Conservation (phyloP, 2,329 filamentous ascomycete species). For the Hypoxylon rubiginosum region DNA sequence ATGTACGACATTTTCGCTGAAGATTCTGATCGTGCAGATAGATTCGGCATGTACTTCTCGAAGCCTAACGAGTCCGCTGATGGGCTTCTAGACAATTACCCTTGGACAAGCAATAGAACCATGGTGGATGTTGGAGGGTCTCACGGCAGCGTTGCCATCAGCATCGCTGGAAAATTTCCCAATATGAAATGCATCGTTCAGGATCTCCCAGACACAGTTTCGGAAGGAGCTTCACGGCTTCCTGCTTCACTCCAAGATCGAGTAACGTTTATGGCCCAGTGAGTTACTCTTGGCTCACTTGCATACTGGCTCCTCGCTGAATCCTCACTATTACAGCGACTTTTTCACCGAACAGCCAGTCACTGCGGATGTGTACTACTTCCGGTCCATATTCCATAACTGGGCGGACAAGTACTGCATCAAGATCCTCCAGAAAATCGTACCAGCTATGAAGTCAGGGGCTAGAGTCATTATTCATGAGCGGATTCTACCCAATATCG, state of each 20-base stretch:
- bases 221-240: conserved; percentile 32
- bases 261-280: conserved; percentile 41
- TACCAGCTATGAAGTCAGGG: conserved; percentile 45
- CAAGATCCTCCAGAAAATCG: conserved; percentile 47
- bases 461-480: conserved; percentile 43
- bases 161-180: conserved; percentile 46
- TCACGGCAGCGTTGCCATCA: conserved; percentile 43
- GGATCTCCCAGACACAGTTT: conserved; percentile 36
- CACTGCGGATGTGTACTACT: conserved; percentile 43
- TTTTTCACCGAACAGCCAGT: conserved; percentile 42
- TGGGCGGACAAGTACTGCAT: conserved; percentile 52
- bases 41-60: conserved; percentile 40
- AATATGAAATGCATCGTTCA: conserved; percentile 46
- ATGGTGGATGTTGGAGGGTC: conserved; percentile 50
- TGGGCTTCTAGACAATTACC: conserved; percentile 40
- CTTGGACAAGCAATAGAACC: conserved; percentile 40
- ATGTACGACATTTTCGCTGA: conserved; percentile 47
- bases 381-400: conserved; percentile 51
- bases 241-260: conserved; percentile 32
- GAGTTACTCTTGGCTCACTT: conserved; percentile 11
- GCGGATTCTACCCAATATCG: conserved; percentile 34
- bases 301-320: background rate
- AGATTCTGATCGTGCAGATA: conserved; percentile 33
- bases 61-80: conserved; percentile 31
- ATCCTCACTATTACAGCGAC: conserved; percentile 27